Percentiles rank a stretch among this genome's conserved stretches.
These are phyloP conservation scores for Rhizopus microsporus DNA, from an alignment of 371 early-diverging fungal genomes.

Conservation along the genomic window DNA sequence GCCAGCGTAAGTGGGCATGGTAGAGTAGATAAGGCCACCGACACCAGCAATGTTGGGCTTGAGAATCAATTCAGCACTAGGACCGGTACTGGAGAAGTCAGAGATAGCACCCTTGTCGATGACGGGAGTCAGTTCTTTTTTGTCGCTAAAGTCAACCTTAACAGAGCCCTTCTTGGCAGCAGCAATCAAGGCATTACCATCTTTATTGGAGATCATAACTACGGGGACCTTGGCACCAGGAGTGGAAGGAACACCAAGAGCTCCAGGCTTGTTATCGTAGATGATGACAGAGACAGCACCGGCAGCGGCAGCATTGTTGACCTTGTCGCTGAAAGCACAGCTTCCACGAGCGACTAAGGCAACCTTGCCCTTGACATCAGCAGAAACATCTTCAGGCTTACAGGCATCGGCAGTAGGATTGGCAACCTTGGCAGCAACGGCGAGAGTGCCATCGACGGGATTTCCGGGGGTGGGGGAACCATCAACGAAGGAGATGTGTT, in stretches of 20 bases:
- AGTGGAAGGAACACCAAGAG: conserved; percentile 10
- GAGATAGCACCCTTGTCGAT: conserved; percentile 40
- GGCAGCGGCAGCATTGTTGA: conserved; percentile 35
- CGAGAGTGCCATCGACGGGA: conserved; percentile 8
- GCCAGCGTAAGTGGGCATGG: conserved; percentile 45
- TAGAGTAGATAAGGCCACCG: conserved; percentile 70
- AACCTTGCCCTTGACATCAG: conserved; percentile 43
- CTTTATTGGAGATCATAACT: conserved; percentile 29
- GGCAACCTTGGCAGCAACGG: conserved; percentile 15
- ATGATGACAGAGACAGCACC: conserved; percentile 59
- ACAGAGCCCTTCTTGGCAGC: conserved; percentile 23
- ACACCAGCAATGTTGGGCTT: conserved; percentile 66
- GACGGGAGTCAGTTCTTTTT: conserved; percentile 14
- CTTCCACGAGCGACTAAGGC: conserved; percentile 55
- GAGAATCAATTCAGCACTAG: conserved; percentile 32
- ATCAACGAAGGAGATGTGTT: conserved; percentile 11
- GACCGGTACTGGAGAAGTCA: conserved; percentile 44
- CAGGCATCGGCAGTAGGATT: conserved; percentile 26
- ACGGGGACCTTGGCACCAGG: conserved; percentile 4
- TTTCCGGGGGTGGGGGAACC: conserved; percentile 1
- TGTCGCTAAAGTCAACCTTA: conserved; percentile 13
- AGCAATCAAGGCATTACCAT: conserved; percentile 26
- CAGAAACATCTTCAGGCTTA: conserved; percentile 15
- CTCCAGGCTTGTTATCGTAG: conserved; percentile 36
- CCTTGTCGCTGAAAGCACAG: conserved; percentile 58